Base-by-base conservation (phyloP, 192 early-diverging fungal genomes). In the Umbelopsis isabellina region DNA sequence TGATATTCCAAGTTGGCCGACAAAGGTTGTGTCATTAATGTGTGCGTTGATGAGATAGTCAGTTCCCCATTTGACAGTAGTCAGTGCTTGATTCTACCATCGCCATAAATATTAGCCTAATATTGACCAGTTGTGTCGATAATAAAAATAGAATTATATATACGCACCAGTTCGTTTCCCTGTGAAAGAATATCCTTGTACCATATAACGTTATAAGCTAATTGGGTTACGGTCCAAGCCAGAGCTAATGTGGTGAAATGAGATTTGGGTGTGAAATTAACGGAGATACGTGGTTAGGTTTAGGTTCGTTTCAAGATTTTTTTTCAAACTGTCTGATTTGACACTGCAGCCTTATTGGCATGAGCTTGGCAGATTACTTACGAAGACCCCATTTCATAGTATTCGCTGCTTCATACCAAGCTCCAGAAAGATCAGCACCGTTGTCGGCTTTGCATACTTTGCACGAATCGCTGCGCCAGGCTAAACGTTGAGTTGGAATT, bases 31-130 rank as follows among this genome's bases (percentile, higher is more conserved):
- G 35, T 83, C 77, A 44, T 84, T 80, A 47, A 81, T 77, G 73
- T 88, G 86, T 2, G 84, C 84, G 46, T 85, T 86, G 27, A 86
- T 79, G 37, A 88, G 68, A 74, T 82, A 88, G 49, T 88, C 86
- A 72, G 80, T 84, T 72, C 69, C 69, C 48, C 50, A 71, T 16
- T 71, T 71, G 20, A 71, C 69, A 1, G 50, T 55, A 4, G 49
- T 46, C 21, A 71, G 55, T 3, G 51, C 69, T 53, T 71, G 51
- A 41, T 71, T 53, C 69, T 48, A 15, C 25, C 16, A 61, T 35
- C 47, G 21, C 21, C 6, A 45, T 30, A 21, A n/a, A 25, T 22
- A 16, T 23, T 45, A 8, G 23, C 70, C 49, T 21, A 79, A 2
- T 30, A 30, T 2, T 3, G 27, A 30, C 27, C 3, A 30, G 27